These are phyloP conservation scores for Lyophyllum atratum DNA, from an alignment of 768 basidiomycete species.

Conservation along the genomic window DNA sequence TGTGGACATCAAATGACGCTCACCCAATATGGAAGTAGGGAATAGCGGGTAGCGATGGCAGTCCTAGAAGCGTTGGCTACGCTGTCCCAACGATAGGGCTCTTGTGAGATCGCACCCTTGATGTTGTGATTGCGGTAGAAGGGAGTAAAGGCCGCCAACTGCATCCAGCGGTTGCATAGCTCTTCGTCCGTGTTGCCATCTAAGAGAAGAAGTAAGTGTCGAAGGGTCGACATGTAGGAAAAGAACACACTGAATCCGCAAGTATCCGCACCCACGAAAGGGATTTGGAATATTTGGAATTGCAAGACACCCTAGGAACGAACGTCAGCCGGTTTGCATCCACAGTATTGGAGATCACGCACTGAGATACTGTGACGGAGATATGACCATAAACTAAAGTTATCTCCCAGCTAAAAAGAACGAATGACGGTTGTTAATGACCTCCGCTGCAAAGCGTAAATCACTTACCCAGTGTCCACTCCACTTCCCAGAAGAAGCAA, in stretches of 20 bases:
- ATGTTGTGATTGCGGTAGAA: constrained; percentile 83
- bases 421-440: not conserved
- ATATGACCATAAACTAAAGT: constrained; percentile 74
- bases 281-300: constrained; percentile 83
- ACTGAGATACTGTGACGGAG: constrained; percentile 61
- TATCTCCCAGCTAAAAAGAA: constrained; percentile 64
- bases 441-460: too few species aligned
- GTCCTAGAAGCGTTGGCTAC: constrained; percentile 73
- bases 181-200: constrained; percentile 76
- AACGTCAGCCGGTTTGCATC: not conserved
- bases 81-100: constrained; percentile 81
- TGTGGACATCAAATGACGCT: constrained; percentile 18
- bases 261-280: constrained; percentile 82
- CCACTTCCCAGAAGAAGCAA: constrained; percentile 69
- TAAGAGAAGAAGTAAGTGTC: constrained; percentile 14
- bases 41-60: constrained; percentile 72
- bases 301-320: constrained; percentile 65
- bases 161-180: constrained; percentile 85
- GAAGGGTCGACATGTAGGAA: not conserved
- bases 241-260: constrained; percentile 58
- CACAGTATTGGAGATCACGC: constrained; percentile 12
- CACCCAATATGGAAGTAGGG: constrained; percentile 80
- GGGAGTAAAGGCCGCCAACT: constrained; percentile 78
- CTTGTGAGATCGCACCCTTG: constrained; percentile 68
- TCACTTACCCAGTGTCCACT: constrained; percentile 67